A percentile compares a stretch with the other conserved stretches of the same genome.
Conservation (phyloP, 306 rosid genomes). For the Lablab purpureus region DNA sequence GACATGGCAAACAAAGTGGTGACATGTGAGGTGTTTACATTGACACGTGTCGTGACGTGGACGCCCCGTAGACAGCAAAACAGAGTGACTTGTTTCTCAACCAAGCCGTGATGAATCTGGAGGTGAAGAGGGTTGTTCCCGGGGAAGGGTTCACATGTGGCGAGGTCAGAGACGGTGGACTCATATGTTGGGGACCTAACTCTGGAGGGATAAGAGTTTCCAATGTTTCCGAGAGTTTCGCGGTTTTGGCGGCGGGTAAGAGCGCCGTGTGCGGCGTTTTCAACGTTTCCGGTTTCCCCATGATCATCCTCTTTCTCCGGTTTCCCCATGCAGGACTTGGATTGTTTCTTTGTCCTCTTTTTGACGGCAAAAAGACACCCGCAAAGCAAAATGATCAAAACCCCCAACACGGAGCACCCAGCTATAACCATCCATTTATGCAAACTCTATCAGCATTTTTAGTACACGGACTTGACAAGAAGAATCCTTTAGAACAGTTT, state of each 20-base stretch:
- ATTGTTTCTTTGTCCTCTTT: conserved; percentile 55
- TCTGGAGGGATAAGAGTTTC: conserved; percentile 58
- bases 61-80: too few species aligned
- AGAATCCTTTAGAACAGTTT: conserved; percentile 80
- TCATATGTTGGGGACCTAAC: conserved; percentile 86
- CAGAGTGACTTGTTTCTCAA: too few species aligned
- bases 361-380: conserved; percentile 53
- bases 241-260: conserved; percentile 65
- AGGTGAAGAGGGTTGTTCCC: conserved; percentile 64
- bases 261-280: conserved; percentile 73
- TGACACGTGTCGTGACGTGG: too few species aligned
- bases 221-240: conserved; percentile 54
- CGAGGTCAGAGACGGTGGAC: conserved; percentile 64
- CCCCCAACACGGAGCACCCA: conserved; percentile 63
- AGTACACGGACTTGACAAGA: conserved; percentile 85
- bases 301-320: conserved; percentile 58
- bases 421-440: conserved; percentile 59
- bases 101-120: too few species aligned
- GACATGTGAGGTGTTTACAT: too few species aligned
- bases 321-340: conserved; percentile 69
- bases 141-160: conserved; percentile 92
- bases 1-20: too few species aligned
- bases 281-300: conserved; percentile 54
- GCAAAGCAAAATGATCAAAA: conserved; percentile 59
- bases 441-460: conserved; percentile 75